These are phyloP conservation scores for Eremothecium cymbalariae DNA, from an alignment of 1,139 yeast species.

Conservation along the genomic window DNA sequence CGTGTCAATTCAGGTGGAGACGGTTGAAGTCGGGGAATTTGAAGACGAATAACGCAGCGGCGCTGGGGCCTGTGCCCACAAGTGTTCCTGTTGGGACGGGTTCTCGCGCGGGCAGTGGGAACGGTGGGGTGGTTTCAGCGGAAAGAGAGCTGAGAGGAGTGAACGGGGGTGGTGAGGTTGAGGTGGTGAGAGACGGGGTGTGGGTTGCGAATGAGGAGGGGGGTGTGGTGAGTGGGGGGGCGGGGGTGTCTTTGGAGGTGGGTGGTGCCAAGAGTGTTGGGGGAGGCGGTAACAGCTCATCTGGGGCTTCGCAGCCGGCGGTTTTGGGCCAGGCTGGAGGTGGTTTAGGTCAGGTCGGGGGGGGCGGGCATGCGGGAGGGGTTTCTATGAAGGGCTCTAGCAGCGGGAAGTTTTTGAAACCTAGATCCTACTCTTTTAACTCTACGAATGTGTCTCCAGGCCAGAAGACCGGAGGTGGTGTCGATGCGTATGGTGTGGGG, in stretches of 20 bases:
- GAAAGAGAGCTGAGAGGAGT: slow-evolving; percentile 4
- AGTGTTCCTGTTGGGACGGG: slow-evolving; percentile 6
- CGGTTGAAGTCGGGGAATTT: slow-evolving; percentile 56
- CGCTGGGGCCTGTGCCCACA: slow-evolving; percentile 6
- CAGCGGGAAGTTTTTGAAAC: slow-evolving; percentile 22
- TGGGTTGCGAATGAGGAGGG: not conserved
- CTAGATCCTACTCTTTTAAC: slow-evolving; percentile 27
- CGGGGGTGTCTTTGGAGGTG: too few relatives aligned
- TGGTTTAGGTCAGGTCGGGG: slow-evolving; percentile 1
- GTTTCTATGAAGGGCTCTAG: too few relatives aligned
- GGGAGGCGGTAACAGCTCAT: not conserved
- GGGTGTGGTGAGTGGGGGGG: not conserved
- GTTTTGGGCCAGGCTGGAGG: not conserved
- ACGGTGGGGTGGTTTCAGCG: slow-evolving; percentile 15
- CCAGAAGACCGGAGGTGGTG: not conserved
- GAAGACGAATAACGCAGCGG: slow-evolving; percentile 44
- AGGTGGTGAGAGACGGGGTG: slow-evolving; percentile 14
- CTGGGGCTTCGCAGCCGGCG: too few relatives aligned
- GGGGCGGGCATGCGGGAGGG: slow-evolving; percentile 7
- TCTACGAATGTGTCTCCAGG: slow-evolving; percentile 5
- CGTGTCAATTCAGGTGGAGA: slow-evolving; percentile 76
- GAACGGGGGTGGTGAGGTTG: slow-evolving; percentile 1
- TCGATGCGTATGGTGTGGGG: slow-evolving; percentile 1
- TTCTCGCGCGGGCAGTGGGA: slow-evolving; percentile 10
- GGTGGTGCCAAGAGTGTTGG: too few relatives aligned